Conservation (phyloP, 2,329 filamentous ascomycete species). For the Colletotrichum limetticola region DNA sequence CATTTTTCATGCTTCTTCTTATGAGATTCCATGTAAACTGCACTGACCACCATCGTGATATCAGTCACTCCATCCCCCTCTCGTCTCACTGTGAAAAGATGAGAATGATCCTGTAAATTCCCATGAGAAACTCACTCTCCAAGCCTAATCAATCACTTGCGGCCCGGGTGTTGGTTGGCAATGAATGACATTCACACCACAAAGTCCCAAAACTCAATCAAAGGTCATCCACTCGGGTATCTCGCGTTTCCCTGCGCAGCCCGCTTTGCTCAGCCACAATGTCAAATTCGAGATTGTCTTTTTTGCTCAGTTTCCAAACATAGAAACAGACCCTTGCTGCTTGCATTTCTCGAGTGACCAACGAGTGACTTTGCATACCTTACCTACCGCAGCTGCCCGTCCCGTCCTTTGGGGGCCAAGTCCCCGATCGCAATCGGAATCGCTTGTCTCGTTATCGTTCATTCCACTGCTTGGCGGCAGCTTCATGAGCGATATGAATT, state of each 20-base stretch:
- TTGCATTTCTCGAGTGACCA: neutral
- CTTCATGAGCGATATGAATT: neutral
- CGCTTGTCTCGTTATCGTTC: neutral
- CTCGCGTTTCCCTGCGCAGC: neutral
- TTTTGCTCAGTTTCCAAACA: constrained; percentile 8
- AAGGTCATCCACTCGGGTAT: neutral
- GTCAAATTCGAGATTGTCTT: neutral
- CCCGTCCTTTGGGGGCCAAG: neutral
- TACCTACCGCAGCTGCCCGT: neutral
- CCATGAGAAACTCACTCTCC: neutral
- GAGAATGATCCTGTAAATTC: neutral
- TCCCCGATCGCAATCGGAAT: constrained; percentile 6
- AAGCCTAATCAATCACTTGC: neutral
- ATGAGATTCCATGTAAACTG: neutral
- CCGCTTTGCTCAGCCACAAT: constrained; percentile 9
- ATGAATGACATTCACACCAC: too few species aligned
- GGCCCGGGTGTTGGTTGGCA: neutral
- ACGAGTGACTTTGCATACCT: neutral
- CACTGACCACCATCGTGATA: neutral
- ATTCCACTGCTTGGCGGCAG: neutral
- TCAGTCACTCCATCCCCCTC: neutral
- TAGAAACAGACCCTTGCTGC: constrained; percentile 5
- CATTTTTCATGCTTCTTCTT: neutral
- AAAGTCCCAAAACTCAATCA: neutral
- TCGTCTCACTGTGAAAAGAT: neutral